Percentiles rank a stretch among this genome's conserved stretches.
These are phyloP conservation scores for Acidiella bohemica DNA, from an alignment of 495 filamentous ascomycete genomes.

Conservation along the genomic window DNA sequence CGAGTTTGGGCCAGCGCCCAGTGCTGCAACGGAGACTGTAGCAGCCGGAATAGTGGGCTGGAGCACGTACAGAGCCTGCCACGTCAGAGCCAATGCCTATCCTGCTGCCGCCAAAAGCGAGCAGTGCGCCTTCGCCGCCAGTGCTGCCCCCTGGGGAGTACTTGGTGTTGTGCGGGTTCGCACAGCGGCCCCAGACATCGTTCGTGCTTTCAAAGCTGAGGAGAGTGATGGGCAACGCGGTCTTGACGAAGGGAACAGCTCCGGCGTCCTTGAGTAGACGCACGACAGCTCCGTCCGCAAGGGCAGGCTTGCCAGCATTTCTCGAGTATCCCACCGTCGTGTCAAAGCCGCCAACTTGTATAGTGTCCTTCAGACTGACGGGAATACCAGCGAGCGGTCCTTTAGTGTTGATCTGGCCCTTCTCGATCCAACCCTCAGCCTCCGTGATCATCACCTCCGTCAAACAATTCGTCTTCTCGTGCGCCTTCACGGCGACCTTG, in stretches of 20 bases:
- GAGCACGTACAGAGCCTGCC: conserved; percentile 77
- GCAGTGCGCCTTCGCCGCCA: conserved; percentile 73
- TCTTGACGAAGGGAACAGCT: conserved; percentile 94
- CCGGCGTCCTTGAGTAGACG: conserved; percentile 78
- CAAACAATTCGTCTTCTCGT: conserved; percentile 77
- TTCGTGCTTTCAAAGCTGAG: conserved; percentile 87
- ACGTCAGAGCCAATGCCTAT: conserved; percentile 94
- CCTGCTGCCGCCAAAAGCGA: conserved; percentile 74
- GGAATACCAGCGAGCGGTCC: conserved; percentile 87
- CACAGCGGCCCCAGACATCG: conserved; percentile 67
- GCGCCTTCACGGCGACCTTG: conserved; percentile 73
- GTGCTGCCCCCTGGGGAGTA: conserved; percentile 90
- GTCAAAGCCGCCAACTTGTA: conserved; percentile 78
- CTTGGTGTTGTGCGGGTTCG: conserved; percentile 66
- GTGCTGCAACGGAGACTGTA: conserved; percentile 86
- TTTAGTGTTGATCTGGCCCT: conserved; percentile 54
- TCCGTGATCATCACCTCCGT: conserved; percentile 77
- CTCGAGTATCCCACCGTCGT: conserved; percentile 68
- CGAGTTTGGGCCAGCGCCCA: conserved; percentile 84
- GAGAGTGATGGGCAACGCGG: conserved; percentile 81
- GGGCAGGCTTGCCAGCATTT: conserved; percentile 50
- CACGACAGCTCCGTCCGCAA: conserved; percentile 60
- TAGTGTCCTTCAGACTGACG: conserved; percentile 75
- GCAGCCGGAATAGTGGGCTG: conserved; percentile 83
- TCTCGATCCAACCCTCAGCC: conserved; percentile 61